Conservation (phyloP, 2,329 filamentous ascomycete genomes). For the Hypoxylon sp. region DNA sequence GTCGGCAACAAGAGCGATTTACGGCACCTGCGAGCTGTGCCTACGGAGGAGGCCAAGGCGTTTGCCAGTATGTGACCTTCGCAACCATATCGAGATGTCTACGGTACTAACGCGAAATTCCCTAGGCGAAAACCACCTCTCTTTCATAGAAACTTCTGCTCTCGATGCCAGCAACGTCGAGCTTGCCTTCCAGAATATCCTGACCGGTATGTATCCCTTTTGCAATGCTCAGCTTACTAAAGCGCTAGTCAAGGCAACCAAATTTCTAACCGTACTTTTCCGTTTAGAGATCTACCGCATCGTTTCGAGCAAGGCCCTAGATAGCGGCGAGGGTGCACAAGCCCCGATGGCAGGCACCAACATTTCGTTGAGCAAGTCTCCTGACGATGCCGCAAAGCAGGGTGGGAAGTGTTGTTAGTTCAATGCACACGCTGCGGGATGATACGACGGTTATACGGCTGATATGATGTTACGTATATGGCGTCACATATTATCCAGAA, state of each 20-base stretch:
- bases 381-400: slow-evolving; percentile 82
- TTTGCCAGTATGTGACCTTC: slow-evolving; percentile 83
- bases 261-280: slow-evolving; percentile 32
- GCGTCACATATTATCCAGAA: slow-evolving; percentile 52
- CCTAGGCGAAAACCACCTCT: slow-evolving; percentile 94
- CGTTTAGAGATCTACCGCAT: slow-evolving; percentile 96
- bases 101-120: slow-evolving; percentile 50
- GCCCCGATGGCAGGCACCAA: slow-evolving; percentile 85
- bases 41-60: slow-evolving; percentile 96
- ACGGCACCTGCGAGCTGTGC: slow-evolving; percentile 95
- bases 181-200: slow-evolving; percentile 98
- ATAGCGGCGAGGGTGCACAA: slow-evolving; percentile 86
- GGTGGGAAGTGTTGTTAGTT: slow-evolving; percentile 84
- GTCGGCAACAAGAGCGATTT: slow-evolving; percentile 99
- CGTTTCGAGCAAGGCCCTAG: slow-evolving; percentile 96
- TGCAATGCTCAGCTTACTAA: slow-evolving; percentile 21
- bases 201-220: slow-evolving; percentile 81
- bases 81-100: slow-evolving; percentile 9
- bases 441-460: slow-evolving; percentile 54
- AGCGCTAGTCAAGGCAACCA: slow-evolving; percentile 29
- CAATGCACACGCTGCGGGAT: slow-evolving; percentile 45
- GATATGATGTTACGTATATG: slow-evolving; percentile 57
- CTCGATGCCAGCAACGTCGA: slow-evolving; percentile 99
- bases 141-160: slow-evolving; percentile 99
- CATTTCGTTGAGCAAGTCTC: slow-evolving; percentile 88